phyloP scores from a whole-genome alignment of 106 monocot genomes.

The Platanthera guangdongensis region DNA sequence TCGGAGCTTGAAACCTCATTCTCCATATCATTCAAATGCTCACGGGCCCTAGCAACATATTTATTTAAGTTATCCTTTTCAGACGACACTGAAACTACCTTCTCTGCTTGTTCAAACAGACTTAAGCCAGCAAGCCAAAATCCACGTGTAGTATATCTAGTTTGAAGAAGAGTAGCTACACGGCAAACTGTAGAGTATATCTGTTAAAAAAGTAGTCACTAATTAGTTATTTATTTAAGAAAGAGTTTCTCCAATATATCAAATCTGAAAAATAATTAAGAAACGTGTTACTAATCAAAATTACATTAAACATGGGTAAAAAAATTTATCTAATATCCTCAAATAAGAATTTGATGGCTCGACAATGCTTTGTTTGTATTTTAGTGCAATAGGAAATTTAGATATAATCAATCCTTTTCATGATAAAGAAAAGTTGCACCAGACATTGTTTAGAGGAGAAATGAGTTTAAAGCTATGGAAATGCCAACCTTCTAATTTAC shows the following conservation, averaged over 20 bases:
- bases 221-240: neutral
- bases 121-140: constrained; percentile 89
- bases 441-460: no score
- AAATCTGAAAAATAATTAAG: neutral
- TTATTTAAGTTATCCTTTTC: constrained; percentile 65
- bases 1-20: constrained; percentile 26
- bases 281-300: neutral
- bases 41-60: constrained; percentile 61
- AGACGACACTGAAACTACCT: constrained; percentile 29
- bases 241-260: neutral
- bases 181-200: constrained; percentile 77
- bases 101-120: constrained; percentile 71
- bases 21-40: constrained; percentile 69
- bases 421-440: no score
- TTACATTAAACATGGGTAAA: neutral
- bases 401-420: no score
- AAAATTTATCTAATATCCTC: neutral
- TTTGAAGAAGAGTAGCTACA: constrained; percentile 82
- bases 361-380: neutral
- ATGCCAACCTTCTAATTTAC: neutral
- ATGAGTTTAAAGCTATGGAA: no score
- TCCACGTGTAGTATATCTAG: constrained; percentile 77
- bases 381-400: neutral
- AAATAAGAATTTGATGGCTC: no score
- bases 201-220: constrained; percentile 15